phyloP scores from a whole-genome alignment of 495 filamentous ascomycete genomes.

The Aspergillus leporis region DNA sequence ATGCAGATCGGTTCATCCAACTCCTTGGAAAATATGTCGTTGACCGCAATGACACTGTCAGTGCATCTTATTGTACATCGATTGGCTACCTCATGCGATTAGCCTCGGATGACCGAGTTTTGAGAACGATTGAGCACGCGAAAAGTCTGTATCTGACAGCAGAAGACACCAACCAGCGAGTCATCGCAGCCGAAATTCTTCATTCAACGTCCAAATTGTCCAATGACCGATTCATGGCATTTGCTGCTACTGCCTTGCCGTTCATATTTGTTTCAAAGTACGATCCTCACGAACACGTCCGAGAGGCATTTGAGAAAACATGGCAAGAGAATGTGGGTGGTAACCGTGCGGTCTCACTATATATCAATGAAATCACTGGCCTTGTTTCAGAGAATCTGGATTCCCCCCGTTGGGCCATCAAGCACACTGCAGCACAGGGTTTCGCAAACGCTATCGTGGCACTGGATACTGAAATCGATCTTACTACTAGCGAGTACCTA shows the following conservation, averaged over 20 bases:
- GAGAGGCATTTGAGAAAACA: constrained; percentile 71
- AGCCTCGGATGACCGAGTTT: constrained; percentile 66
- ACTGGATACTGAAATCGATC: constrained; percentile 56
- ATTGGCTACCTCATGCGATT: constrained; percentile 82
- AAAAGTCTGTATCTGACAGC: constrained; percentile 74
- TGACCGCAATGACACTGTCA: constrained; percentile 89
- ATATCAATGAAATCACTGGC: constrained; percentile 76
- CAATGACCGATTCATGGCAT: constrained; percentile 78
- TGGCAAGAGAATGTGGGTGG: constrained; percentile 92
- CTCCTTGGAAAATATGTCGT: constrained; percentile 75
- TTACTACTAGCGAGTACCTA: constrained; percentile 58
- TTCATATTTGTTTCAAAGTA: constrained; percentile 88
- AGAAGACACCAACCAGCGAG: constrained; percentile 70
- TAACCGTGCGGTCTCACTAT: constrained; percentile 74
- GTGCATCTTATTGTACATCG: constrained; percentile 78
- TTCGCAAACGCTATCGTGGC: constrained; percentile 71
- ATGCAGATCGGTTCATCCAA: constrained; percentile 76
- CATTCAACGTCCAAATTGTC: constrained; percentile 81
- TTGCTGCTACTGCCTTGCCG: constrained; percentile 74
- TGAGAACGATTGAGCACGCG: constrained; percentile 65
- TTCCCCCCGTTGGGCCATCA: constrained; percentile 82
- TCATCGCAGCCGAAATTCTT: constrained; percentile 76
- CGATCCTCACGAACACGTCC: constrained; percentile 75
- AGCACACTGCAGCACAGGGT: constrained; percentile 80
- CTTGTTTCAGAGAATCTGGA: constrained; percentile 66